Conservation (phyloP, 441 rosid species). For the Pelargonium australe region DNA sequence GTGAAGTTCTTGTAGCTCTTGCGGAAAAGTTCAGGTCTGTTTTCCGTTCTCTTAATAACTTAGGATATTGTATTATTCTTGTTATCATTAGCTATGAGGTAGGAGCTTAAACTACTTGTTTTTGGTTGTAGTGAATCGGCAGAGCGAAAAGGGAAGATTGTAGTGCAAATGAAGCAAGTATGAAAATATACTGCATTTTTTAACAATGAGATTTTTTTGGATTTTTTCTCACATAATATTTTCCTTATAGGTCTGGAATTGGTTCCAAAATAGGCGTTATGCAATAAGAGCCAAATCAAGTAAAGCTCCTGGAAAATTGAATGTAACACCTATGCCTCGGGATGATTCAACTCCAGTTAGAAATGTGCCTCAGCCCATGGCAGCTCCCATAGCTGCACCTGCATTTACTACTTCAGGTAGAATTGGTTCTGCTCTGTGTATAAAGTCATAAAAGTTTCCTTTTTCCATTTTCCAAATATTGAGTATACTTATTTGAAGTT, state of each 20-base stretch:
- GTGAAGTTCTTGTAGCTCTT: constrained; percentile 65
- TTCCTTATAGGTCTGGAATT: constrained; percentile 76
- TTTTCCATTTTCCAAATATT: background rate
- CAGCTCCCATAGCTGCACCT: constrained; percentile 43
- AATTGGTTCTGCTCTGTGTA: constrained; percentile 19
- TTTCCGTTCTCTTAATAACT: constrained; percentile 21
- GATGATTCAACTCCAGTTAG: constrained; percentile 55
- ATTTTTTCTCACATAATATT: constrained; percentile 9
- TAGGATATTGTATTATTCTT: constrained; percentile 10
- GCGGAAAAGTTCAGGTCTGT: constrained; percentile 83
- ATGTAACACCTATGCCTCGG: constrained; percentile 57
- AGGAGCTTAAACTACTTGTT: constrained; percentile 10
- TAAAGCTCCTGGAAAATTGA: constrained; percentile 75
- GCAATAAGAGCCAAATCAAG: constrained; percentile 78
- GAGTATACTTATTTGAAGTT: background rate
- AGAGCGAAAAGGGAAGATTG: constrained; percentile 72
- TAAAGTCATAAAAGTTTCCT: constrained; percentile 12
- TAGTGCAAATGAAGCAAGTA: constrained; percentile 95
- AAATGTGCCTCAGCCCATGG: constrained; percentile 52
- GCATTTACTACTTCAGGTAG: constrained; percentile 56
- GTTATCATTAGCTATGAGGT: constrained; percentile 9
- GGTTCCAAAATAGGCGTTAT: constrained; percentile 98
- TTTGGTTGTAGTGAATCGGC: constrained; percentile 56
- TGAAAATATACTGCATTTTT: constrained; percentile 20
- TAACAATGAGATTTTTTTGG: constrained; percentile 1